A percentile compares a stretch with the other conserved stretches of the same genome.
Evolutionary conservation across 352 stramenopile species (phyloP).

Genomic region (Halophytophthora batemanensis): DNA sequence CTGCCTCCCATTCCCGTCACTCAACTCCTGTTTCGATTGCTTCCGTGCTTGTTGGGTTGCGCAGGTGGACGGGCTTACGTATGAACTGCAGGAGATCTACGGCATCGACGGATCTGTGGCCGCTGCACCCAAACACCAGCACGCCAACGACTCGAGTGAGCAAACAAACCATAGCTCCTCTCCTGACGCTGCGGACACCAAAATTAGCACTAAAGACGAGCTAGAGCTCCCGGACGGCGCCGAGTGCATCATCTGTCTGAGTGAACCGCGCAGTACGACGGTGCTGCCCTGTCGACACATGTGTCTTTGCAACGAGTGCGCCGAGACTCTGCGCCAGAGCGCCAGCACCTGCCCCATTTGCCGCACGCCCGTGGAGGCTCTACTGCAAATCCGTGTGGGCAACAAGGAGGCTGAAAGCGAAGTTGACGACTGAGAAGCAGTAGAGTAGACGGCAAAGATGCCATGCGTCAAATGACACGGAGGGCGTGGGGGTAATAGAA

Average conservation of each 20-base stretch:
- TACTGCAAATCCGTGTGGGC: no score
- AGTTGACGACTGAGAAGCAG: no score
- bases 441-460: no score
- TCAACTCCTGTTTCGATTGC: no score
- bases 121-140: conserved; percentile 35
- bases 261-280: conserved; percentile 77
- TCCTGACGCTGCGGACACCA: no score
- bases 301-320: conserved; percentile 82
- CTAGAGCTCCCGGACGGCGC: conserved; percentile 72
- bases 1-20: no score
- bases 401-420: no score
- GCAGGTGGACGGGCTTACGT: conserved; percentile 67
- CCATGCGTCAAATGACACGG: no score
- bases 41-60: conserved; percentile 4
- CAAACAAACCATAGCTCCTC: conserved; percentile 23
- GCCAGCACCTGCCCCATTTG: conserved; percentile 66
- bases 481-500: no score
- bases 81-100: conserved; percentile 88
- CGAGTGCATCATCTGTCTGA: conserved; percentile 88
- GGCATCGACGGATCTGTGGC: conserved; percentile 74
- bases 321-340: conserved; percentile 63
- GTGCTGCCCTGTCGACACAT: conserved; percentile 85
- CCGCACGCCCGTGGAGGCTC: no score
- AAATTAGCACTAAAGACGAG: no score
- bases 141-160: conserved; percentile 21